Evolutionary conservation across 305 asterid genomes (phyloP), one percentile per base, ranked within the genome.

Genomic region (Euphrasia arctica): DNA sequence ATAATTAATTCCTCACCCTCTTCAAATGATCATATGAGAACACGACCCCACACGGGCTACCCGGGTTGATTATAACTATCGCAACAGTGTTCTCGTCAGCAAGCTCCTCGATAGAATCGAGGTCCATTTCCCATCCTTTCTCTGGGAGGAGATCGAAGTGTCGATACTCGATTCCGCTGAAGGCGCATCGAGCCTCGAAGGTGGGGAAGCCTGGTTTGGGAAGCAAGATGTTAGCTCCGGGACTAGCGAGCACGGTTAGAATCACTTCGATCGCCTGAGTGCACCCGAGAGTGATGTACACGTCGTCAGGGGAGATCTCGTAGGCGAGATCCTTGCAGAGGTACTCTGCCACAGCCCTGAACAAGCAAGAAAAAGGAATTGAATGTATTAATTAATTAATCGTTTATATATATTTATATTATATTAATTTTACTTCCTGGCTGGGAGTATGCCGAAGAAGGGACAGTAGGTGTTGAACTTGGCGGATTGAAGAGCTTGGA

Each of bases 161-260:
- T 3, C 56, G 56, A 15, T 50, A 50, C 27, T 50, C 56, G 10
- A 50, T 27, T 2, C 22, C 56, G 56, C 56, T 50, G 22, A 50
- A 50, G 3, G 25, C 56, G 28, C 56, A 50, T 0, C 56, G 56
- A 15, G 56, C 56, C 22, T 50, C 56, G 7, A 50, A 50, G 10
- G 56, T 50, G 1, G 56, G 56, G 28, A 50, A 50, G 22, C 56
- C 56, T 27, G 56, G 56, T 5, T 50, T 50, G 8, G 56, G 56
- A 1, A 50, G 56, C 56, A 50, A 15, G 28, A 50, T 15, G 56
- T 50, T 50, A 15, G 56, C 56, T 4, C 56, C 56, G 10, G 56
- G 56, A 10, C 28, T 15, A 50, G 56, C 56, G 8, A 50, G 56
- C 7, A 50, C 56, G 11, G 56, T 50, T 9, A 50, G 10, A 14